phyloP scores from a whole-genome alignment of 2,329 filamentous ascomycete species.

The Fulvia fulva region DNA sequence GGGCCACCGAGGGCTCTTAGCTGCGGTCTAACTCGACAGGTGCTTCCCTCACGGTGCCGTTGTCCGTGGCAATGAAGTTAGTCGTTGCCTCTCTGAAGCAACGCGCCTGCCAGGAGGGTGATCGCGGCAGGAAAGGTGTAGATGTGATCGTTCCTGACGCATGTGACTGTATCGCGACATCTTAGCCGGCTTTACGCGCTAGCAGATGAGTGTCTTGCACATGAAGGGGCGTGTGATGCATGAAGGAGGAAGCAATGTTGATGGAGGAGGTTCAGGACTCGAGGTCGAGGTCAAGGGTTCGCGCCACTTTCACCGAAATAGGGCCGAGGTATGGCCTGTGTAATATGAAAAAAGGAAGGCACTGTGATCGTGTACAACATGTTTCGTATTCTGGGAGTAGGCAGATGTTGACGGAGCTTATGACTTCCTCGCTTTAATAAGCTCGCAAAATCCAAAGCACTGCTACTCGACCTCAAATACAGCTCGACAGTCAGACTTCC shows the following conservation, averaged over 20 bases:
- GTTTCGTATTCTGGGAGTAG: no score
- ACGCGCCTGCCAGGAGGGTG: not conserved
- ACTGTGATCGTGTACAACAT: not conserved
- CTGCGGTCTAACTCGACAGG: not conserved
- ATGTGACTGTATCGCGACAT: not conserved
- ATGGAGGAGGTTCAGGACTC: not conserved
- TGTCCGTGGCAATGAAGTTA: not conserved
- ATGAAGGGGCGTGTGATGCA: not conserved
- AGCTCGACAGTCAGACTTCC: no score
- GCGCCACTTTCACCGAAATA: not conserved
- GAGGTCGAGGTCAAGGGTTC: not conserved
- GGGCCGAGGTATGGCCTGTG: not conserved
- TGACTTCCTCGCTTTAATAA: no score
- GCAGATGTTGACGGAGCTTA: no score
- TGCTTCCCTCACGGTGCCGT: not conserved
- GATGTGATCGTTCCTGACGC: not conserved
- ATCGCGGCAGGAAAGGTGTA: not conserved
- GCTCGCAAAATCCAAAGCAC: no score
- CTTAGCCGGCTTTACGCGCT: conserved; percentile 1
- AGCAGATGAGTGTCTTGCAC: not conserved
- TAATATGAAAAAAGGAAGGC: not conserved
- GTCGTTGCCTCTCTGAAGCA: not conserved
- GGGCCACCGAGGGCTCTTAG: not conserved
- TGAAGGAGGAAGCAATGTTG: not conserved
- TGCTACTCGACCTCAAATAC: no score